phyloP scores from a whole-genome alignment of 1,284 basidiomycete genomes.

The Ustilago crameri region DNA sequence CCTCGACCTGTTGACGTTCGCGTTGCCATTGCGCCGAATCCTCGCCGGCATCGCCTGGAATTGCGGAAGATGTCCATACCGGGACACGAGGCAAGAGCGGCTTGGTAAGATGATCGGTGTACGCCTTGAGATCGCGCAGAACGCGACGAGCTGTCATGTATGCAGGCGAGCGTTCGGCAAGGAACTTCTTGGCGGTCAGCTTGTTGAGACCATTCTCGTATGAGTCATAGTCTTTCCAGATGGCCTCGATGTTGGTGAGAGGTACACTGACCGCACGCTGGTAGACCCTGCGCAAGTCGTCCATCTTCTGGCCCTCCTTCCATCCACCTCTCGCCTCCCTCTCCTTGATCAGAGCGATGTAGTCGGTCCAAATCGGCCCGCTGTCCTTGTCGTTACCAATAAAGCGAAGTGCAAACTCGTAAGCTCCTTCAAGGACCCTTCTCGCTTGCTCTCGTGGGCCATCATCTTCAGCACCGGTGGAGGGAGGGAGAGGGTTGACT shows the following conservation, averaged over 20 bases:
- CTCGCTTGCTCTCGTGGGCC: slow-evolving; percentile 73
- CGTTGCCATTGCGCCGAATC: slow-evolving; percentile 70
- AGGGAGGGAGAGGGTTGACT: slow-evolving; percentile 64
- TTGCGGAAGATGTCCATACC: slow-evolving; percentile 47
- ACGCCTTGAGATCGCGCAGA: slow-evolving; percentile 79
- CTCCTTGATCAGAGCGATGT: slow-evolving; percentile 83
- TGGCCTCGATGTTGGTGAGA: slow-evolving; percentile 87
- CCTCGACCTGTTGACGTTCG: slow-evolving; percentile 80
- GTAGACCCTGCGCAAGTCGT: slow-evolving; percentile 88
- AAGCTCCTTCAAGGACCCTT: slow-evolving; percentile 84
- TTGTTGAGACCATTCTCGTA: slow-evolving; percentile 93
- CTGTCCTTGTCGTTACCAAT: slow-evolving; percentile 79
- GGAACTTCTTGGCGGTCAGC: slow-evolving; percentile 94
- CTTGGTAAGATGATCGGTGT: slow-evolving; percentile 71
- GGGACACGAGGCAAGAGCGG: slow-evolving; percentile 60
- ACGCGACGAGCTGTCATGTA: slow-evolving; percentile 94
- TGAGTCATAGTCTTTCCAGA: slow-evolving; percentile 94
- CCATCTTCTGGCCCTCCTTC: slow-evolving; percentile 97
- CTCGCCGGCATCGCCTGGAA: slow-evolving; percentile 71
- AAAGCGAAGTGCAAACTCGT: slow-evolving; percentile 90
- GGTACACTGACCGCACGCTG: slow-evolving; percentile 94
- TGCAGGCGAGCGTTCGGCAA: slow-evolving; percentile 81
- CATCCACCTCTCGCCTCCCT: slow-evolving; percentile 75
- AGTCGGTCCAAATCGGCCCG: slow-evolving; percentile 74
- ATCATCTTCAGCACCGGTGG: slow-evolving; percentile 68